Conservation (phyloP, 2,329 filamentous ascomycete species). For the Neofusicoccum cordaticola region DNA sequence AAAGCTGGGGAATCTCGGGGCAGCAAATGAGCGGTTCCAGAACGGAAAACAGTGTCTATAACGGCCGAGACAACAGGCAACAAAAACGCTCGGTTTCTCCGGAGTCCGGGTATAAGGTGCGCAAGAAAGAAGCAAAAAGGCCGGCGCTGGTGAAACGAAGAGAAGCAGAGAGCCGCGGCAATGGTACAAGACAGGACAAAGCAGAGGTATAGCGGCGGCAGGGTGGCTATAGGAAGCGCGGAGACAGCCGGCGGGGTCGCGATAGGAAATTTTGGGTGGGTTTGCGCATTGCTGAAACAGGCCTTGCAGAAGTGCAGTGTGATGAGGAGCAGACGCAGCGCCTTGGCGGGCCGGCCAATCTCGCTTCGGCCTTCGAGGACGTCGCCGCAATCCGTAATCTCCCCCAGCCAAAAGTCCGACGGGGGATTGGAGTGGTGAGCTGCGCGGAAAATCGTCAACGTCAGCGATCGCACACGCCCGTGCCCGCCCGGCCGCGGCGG, state of each 20-base stretch:
- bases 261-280: constrained; percentile 3
- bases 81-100: not conserved
- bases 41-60: not conserved
- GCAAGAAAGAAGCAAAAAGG: constrained; percentile 5
- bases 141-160: not conserved
- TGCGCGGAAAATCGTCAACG: constrained; percentile 4
- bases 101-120: constrained; percentile 13
- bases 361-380: constrained; percentile 9
- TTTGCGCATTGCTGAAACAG: constrained; percentile 11
- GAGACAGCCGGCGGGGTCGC: not conserved
- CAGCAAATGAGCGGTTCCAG: constrained; percentile 2
- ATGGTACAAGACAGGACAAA: not conserved
- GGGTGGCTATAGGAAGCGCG: not conserved
- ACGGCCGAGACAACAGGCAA: not conserved
- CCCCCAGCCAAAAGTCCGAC: constrained; percentile 14
- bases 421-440: not conserved
- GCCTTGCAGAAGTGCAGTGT: constrained; percentile 11
- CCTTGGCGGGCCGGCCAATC: constrained; percentile 15
- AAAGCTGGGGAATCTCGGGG: not conserved
- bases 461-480: too few species aligned
- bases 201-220: not conserved
- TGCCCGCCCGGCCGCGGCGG: too few species aligned
- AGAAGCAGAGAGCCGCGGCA: not conserved
- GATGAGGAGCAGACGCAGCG: constrained; percentile 10
- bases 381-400: constrained; percentile 15